Evolutionary conservation across 2,329 filamentous ascomycete species (phyloP), one percentile per base, ranked within the genome.

Genomic region (Fonsecaea erecta): DNA sequence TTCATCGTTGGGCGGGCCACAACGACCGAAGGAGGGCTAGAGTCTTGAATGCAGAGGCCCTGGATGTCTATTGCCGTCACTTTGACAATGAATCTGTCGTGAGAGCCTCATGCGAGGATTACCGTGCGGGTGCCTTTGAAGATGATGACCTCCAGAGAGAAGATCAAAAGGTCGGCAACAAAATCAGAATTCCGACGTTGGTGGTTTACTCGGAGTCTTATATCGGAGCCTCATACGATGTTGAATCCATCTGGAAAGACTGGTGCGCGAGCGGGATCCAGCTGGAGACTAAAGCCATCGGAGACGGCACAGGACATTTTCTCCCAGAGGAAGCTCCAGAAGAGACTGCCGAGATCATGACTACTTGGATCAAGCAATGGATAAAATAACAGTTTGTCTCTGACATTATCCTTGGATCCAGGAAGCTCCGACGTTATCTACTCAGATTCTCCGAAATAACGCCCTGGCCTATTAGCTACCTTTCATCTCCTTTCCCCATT

Each of bases 101-200:
- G 5, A 70, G 74, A n/a, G 77, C 78, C 0, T 75, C 71, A 35
- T 83, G 80, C 68, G 79, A 79, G 60, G 82, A 84, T 69, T 84
- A 84, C 64, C 71, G 77, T 24, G 78, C 79, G 4, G 80, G 77
- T 1, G 78, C 80, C 1, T 67, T 67, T n/a, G 74, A 75, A 51
- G 82, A 84, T 70, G 74, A 77, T 14, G 71, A 74, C 16, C 72
- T 75, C 67, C 80, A 84, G 74, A 74, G 72, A 53, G 71, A 73
- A 28, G 82, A 84, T 71, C 80, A 83, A 71, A 73, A 73, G 56
- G 71, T 67, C 1, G 81, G 79, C 2, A 74, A 74, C 68, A 82
- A 80, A 72, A 73, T 84, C 1, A 70, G 73, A 24, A 69, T 77
- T n/a, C 77, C 78, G 18, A 73, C 75, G 16, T 64, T 83, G 66